Conservation (phyloP, 306 rosid species). For the Vigna unguiculata region DNA sequence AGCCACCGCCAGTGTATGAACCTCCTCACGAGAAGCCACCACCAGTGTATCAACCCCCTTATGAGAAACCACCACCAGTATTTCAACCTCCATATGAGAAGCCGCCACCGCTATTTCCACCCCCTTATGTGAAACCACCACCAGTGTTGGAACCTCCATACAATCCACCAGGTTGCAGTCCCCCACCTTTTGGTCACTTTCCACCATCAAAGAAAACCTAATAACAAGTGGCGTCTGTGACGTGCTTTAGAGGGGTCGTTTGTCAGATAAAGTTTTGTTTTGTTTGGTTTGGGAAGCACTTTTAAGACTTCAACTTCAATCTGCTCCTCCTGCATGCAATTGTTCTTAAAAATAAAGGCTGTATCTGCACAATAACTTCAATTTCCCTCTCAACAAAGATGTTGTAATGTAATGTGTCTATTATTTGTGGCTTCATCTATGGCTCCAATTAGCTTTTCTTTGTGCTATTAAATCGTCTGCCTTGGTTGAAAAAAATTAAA, state of each 20-base stretch:
- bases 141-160: not conserved
- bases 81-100: not conserved
- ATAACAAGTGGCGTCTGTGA: not conserved
- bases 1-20: constrained; percentile 20
- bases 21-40: constrained; percentile 21
- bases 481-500: not conserved
- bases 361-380: constrained; percentile 6
- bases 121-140: not conserved
- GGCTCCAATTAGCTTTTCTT: not conserved
- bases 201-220: constrained; percentile 30
- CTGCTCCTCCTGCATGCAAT: constrained; percentile 13
- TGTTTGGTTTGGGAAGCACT: constrained; percentile 21
- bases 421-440: not conserved
- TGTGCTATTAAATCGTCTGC: not conserved
- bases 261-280: not conserved
- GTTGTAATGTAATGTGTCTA: constrained; percentile 33
- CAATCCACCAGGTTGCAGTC: constrained; percentile 29
- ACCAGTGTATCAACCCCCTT: not conserved
- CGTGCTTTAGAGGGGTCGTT: constrained; percentile 22
- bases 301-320: constrained; percentile 17
- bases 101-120: too few relatives aligned
- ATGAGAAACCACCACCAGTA: not conserved
- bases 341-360: constrained; percentile 37
- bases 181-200: constrained; percentile 30
- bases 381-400: not conserved